These are phyloP conservation scores for Pyracantha coccinea DNA, from an alignment of 331 rosid genomes.

Conservation along the genomic window DNA sequence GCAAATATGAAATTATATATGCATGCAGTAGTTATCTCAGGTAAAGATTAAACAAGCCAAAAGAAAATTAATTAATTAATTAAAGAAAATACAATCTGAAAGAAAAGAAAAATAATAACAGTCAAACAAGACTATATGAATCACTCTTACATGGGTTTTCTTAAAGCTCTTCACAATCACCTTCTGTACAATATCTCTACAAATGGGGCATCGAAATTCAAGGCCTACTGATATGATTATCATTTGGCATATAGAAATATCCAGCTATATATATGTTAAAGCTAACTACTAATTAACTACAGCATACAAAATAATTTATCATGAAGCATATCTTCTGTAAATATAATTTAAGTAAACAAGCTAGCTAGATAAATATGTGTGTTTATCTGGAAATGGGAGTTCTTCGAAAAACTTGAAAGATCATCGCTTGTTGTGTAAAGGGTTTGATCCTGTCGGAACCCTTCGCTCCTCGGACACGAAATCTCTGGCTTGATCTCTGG, in stretches of 20 bases:
- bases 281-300: neutral
- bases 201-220: slow-evolving; percentile 1
- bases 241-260: neutral
- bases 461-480: slow-evolving; percentile 32
- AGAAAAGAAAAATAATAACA: neutral
- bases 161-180: neutral
- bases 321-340: neutral
- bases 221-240: neutral
- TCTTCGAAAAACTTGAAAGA: neutral
- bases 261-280: neutral
- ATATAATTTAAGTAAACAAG: neutral
- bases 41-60: neutral
- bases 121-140: neutral
- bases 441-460: slow-evolving; percentile 59
- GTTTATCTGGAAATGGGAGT: neutral
- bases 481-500: neutral
- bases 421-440: slow-evolving; percentile 52
- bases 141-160: slow-evolving; percentile 7
- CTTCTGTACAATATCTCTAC: slow-evolving; percentile 26
- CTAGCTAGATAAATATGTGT: neutral
- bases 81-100: neutral
- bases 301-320: neutral
- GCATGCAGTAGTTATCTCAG: neutral
- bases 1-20: neutral
- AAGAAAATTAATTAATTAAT: neutral